These are phyloP conservation scores for Salix viminalis DNA, from an alignment of 345 rosid species.

Conservation along the genomic window DNA sequence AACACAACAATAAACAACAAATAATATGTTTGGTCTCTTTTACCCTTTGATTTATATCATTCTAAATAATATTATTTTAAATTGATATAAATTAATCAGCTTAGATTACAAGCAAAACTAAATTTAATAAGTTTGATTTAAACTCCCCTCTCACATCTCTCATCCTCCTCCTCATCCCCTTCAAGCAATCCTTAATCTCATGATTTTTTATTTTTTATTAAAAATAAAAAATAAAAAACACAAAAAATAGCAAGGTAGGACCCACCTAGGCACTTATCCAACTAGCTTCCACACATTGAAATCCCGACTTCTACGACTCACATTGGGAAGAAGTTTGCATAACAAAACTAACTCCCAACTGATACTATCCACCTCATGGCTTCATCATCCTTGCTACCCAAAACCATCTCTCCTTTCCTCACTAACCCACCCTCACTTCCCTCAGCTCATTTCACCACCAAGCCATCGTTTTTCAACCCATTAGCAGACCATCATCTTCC, in stretches of 20 bases:
- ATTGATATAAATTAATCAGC: no score
- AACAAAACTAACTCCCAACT: neutral
- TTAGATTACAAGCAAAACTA: no score
- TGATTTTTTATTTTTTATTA: no score
- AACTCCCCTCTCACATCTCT: no score
- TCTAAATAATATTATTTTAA: no score
- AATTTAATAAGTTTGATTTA: no score
- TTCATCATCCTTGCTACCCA: slow-evolving; percentile 47
- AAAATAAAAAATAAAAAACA: neutral
- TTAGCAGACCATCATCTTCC: slow-evolving; percentile 10
- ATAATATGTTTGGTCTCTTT: no score
- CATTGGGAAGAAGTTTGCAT: neutral
- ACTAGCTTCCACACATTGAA: slow-evolving; percentile 45
- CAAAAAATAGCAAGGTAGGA: slow-evolving; percentile 10
- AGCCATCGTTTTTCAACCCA: slow-evolving; percentile 34
- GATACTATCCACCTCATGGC: slow-evolving; percentile 34
- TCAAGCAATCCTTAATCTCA: no score
- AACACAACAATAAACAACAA: no score
- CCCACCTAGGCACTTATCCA: slow-evolving; percentile 59
- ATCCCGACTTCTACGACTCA: slow-evolving; percentile 13
- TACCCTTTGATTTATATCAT: no score
- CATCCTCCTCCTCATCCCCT: no score
- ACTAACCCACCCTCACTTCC: slow-evolving; percentile 40
- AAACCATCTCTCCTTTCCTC: slow-evolving; percentile 45
- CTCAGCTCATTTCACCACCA: slow-evolving; percentile 26